These are phyloP conservation scores for Lathyrus sativus DNA, from an alignment of 306 rosid species.

Conservation along the genomic window DNA sequence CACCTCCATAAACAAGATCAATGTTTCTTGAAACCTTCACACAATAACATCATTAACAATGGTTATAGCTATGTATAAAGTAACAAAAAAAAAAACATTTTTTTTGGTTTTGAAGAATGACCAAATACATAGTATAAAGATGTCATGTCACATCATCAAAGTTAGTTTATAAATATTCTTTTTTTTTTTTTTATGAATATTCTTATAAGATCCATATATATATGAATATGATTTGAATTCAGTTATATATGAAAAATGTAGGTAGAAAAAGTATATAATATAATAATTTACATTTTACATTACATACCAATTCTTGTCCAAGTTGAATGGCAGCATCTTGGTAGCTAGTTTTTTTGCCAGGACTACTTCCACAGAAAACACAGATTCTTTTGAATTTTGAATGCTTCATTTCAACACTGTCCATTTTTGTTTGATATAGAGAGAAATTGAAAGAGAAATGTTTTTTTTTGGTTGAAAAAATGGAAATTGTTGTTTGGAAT, in stretches of 20 bases:
- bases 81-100: not conserved
- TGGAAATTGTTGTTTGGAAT: too few relatives aligned
- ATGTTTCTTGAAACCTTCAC: constrained; percentile 88
- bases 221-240: not conserved
- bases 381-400: constrained; percentile 92
- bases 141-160: constrained; percentile 10
- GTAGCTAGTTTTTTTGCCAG: constrained; percentile 88
- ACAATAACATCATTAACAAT: constrained; percentile 33
- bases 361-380: constrained; percentile 99
- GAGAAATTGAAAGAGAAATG: too few relatives aligned
- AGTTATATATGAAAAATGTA: not conserved
- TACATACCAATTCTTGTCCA: constrained; percentile 87
- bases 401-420: constrained; percentile 4
- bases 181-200: not conserved
- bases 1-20: constrained; percentile 98
- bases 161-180: not conserved
- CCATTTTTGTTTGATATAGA: too few relatives aligned
- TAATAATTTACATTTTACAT: too few relatives aligned
- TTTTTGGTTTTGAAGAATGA: not conserved
- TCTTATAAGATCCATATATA: not conserved
- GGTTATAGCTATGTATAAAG: constrained; percentile 23
- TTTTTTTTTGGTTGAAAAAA: too few relatives aligned
- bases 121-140: not conserved
- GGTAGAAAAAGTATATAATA: not conserved
- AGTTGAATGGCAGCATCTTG: constrained; percentile 95